These are phyloP conservation scores for Aphanomyces astaci DNA, from an alignment of 352 stramenopile species.

Conservation along the genomic window DNA sequence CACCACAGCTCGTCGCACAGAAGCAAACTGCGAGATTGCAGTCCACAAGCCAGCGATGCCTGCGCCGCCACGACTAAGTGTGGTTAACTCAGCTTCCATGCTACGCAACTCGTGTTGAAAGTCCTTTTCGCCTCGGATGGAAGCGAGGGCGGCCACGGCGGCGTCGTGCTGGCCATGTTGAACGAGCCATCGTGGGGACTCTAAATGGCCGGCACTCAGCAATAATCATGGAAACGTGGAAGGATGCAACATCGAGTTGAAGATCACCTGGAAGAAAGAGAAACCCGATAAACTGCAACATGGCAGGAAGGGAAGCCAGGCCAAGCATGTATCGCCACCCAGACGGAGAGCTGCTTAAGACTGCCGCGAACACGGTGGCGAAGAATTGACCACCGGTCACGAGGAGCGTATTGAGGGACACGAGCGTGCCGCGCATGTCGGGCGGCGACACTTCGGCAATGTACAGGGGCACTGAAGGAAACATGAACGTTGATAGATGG, in stretches of 20 bases:
- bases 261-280: constrained; percentile 36
- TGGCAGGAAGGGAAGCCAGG: constrained; percentile 48
- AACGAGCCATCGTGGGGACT: constrained; percentile 62
- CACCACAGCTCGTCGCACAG: constrained; percentile 38
- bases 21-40: constrained; percentile 27
- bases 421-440: constrained; percentile 50
- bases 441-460: constrained; percentile 66
- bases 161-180: constrained; percentile 36
- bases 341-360: constrained; percentile 40
- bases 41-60: constrained; percentile 27
- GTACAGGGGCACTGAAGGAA: constrained; percentile 47
- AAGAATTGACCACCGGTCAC: constrained; percentile 77
- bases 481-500: background rate
- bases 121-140: constrained; percentile 46
- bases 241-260: background rate
- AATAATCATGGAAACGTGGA: background rate
- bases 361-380: constrained; percentile 48
- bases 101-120: constrained; percentile 46
- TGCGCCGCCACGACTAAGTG: constrained; percentile 1
- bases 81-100: constrained; percentile 46
- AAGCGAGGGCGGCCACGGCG: constrained; percentile 37
- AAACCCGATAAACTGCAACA: constrained; percentile 65
- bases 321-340: constrained; percentile 81
- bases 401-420: constrained; percentile 70
- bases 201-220: constrained; percentile 11